Base-by-base conservation (phyloP, 2,329 filamentous ascomycete species). In the Cytospora mali region DNA sequence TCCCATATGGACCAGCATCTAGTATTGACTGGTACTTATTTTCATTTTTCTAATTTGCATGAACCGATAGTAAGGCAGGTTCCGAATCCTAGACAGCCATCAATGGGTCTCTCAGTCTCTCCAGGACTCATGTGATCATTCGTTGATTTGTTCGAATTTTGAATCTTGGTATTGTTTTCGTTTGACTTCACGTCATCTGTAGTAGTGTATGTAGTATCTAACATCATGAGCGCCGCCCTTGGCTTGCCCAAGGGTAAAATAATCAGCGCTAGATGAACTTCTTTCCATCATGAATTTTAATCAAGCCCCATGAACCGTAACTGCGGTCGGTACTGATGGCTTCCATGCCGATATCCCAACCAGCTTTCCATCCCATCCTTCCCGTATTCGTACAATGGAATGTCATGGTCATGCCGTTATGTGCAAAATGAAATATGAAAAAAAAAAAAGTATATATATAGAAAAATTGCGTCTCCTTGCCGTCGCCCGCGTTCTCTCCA, bases 351-450 rank as follows among this genome's bases (percentile, higher is more conserved):
- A 54, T 28, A 11, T 46, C 42, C 35, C 35, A 39, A 46, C n/a
- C n/a, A n/a, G n/a, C n/a, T n/a, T n/a, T n/a, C n/a, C n/a, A n/a
- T n/a, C n/a, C n/a, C n/a, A n/a, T n/a, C n/a, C n/a, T n/a, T n/a
- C n/a, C n/a, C n/a, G n/a, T n/a, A n/a, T n/a, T n/a, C n/a, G n/a
- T n/a, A n/a, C n/a, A n/a, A n/a, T n/a, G n/a, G n/a, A n/a, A n/a
- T n/a, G n/a, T n/a, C n/a, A n/a, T n/a, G n/a, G n/a, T n/a, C n/a
- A n/a, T n/a, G n/a, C n/a, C n/a, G n/a, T n/a, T n/a, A 23, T 46
- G 9, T n/a, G 42, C 23, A 46, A 42, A 53, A 59, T 53, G 33
- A 53, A 53, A 46, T 50, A 59, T 52, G 39, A 59, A 58, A 59
- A 18, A n/a, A 10, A 46, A 23, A 21, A 9, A 10, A 46, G 23